Evolutionary conservation across 768 basidiomycete genomes (phyloP).

Genomic region (Candolleomyces eurysporus): DNA sequence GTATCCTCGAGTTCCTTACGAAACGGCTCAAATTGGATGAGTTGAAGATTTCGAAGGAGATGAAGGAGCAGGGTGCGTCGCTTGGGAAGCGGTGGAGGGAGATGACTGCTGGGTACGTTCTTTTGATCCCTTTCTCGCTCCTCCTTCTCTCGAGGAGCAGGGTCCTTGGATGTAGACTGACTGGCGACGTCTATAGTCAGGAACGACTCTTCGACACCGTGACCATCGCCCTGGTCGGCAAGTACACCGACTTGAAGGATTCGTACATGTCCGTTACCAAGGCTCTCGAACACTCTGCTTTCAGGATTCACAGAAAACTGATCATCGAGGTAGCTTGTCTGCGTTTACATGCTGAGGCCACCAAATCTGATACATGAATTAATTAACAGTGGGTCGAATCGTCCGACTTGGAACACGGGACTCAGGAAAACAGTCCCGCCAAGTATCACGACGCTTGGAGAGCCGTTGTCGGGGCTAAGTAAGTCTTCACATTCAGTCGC

Average conservation of each 20-base stretch:
- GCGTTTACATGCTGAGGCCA: neutral
- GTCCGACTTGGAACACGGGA: conserved; percentile 81
- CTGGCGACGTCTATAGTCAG: conserved; percentile 52
- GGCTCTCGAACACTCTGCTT: conserved; percentile 94
- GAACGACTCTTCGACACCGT: conserved; percentile 90
- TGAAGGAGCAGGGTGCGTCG: conserved; percentile 58
- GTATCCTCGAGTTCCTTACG: conserved; percentile 81
- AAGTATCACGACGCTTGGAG: conserved; percentile 96
- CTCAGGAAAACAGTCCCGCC: conserved; percentile 75
- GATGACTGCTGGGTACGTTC: conserved; percentile 71
- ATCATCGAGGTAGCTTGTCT: conserved; percentile 60
- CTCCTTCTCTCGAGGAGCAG: neutral
- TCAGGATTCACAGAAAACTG: conserved; percentile 85
- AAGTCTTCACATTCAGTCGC: conserved; percentile 19
- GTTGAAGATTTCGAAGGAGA: conserved; percentile 51
- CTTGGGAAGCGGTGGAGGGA: conserved; percentile 80
- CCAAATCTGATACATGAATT: too few species aligned
- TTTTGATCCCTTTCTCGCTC: neutral
- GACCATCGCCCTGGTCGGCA: conserved; percentile 89
- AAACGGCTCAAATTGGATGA: conserved; percentile 75
- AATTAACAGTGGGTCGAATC: conserved; percentile 88
- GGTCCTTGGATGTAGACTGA: neutral
- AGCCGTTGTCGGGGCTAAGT: conserved; percentile 87
- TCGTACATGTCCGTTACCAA: conserved; percentile 99
- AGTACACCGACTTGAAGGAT: conserved; percentile 95